Evolutionary conservation across 2,329 filamentous ascomycete genomes (phyloP), one percentile per base, ranked within the genome.

Genomic region (Akanthomyces uredinophilus): DNA sequence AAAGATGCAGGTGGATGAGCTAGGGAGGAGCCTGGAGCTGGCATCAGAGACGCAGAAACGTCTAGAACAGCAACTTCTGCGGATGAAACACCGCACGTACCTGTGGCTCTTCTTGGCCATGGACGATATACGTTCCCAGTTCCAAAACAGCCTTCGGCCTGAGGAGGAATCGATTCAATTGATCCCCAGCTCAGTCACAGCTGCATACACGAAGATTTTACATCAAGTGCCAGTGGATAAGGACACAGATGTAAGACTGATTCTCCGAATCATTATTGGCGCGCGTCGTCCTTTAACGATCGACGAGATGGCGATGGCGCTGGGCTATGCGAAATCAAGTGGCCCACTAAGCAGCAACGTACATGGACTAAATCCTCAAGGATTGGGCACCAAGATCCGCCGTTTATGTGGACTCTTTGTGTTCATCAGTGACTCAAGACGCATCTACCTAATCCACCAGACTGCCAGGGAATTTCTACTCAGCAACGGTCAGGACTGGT

Each of bases 371-470:
- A 41, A 8, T 4, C 1, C 18, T 55, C 8, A 32, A 53, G n/a
- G 41, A 32, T 13, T 35, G 32, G 20, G 20, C 4, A 41, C 8
- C 1, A 54, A 54, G 7, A 41, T 65, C 18, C 49, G 59, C 16
- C 54, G 63, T 29, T 43, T 64, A 18, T 65, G 64, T 20, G 60
- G 64, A 10, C 60, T 64, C 5, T 65, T 65, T 43, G 29, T 65
- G 2, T 61, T 50, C 1, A 20, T 65, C n/a, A 11, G 47, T 20
- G 52, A 65, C 16, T 64, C 63, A 11, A 64, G 22, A 18, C n/a
- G n/a, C n/a, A 41, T 64, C 47, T 65, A 64, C 37, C 20, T 65
- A 11, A 27, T 65, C 14, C 64, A 65, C 37, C 64, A 65, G 37
- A 65, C 64, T 18, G 64, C 64, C 3, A 53, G 50, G 14, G 64